Evolutionary conservation across 495 filamentous ascomycete genomes (phyloP).

Genomic region (Lasiosphaeriaceae sp.): DNA sequence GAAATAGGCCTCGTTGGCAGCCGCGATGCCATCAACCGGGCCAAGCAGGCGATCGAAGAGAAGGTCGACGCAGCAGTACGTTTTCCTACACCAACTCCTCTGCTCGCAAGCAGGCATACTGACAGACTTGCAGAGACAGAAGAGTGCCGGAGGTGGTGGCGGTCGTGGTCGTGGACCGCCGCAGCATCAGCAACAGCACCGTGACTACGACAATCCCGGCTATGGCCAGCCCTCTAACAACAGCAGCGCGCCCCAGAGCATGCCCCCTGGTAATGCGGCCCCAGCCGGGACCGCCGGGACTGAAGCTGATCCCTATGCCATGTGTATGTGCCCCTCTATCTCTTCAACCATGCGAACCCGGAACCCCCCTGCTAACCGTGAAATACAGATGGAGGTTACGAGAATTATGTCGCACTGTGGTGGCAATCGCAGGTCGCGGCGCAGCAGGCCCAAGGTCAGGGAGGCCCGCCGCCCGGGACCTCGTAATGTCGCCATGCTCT

Average conservation of each 20-base stretch:
- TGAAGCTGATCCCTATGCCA: slow-evolving; percentile 29
- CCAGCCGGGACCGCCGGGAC: slow-evolving; percentile 18
- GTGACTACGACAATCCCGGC: slow-evolving; percentile 42
- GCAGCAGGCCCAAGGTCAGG: slow-evolving; percentile 26
- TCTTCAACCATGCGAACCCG: background rate
- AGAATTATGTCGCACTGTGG: slow-evolving; percentile 32
- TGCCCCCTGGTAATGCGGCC: slow-evolving; percentile 18
- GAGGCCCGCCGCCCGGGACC: slow-evolving; percentile 26
- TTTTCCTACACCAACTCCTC: slow-evolving; percentile 7
- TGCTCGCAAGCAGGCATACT: slow-evolving; percentile 13
- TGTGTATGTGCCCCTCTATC: slow-evolving; percentile 20
- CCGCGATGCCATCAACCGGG: slow-evolving; percentile 64
- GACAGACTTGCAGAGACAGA: slow-evolving; percentile 43
- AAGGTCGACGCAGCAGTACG: slow-evolving; percentile 82
- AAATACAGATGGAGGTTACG: slow-evolving; percentile 31
- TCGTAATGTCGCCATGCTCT: slow-evolving; percentile 24
- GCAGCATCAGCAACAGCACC: slow-evolving; percentile 30
- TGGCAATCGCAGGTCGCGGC: slow-evolving; percentile 28
- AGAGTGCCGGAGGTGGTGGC: slow-evolving; percentile 46
- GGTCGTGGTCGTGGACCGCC: slow-evolving; percentile 39
- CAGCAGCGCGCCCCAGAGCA: slow-evolving; percentile 19
- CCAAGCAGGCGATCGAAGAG: slow-evolving; percentile 74
- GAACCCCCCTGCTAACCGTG: slow-evolving; percentile 9
- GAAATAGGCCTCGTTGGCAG: slow-evolving; percentile 77
- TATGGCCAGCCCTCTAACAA: slow-evolving; percentile 32